phyloP scores from a whole-genome alignment of 2,329 filamentous ascomycete species.

The Didymellaceae sp. region DNA sequence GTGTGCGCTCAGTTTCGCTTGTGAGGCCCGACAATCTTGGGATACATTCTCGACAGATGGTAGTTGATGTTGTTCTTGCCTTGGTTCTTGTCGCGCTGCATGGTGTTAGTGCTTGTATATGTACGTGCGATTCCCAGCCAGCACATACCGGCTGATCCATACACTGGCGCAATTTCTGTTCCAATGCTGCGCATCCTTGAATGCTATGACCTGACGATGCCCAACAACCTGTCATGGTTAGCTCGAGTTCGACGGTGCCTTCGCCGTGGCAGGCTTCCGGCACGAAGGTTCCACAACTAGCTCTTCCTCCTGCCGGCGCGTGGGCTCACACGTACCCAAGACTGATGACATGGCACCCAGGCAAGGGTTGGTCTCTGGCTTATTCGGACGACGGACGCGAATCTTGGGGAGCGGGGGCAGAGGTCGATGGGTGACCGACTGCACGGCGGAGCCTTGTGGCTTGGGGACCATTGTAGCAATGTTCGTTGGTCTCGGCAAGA shows the following conservation, averaged over 20 bases:
- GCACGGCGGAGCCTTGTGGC: slow-evolving; percentile 40
- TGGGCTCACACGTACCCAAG: slow-evolving; percentile 59
- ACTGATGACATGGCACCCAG: slow-evolving; percentile 70
- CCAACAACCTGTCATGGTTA: slow-evolving; percentile 72
- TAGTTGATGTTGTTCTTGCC: slow-evolving; percentile 89
- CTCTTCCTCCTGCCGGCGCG: not conserved
- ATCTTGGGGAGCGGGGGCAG: slow-evolving; percentile 68
- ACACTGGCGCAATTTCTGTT: slow-evolving; percentile 67
- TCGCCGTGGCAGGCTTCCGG: not conserved
- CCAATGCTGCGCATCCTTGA: slow-evolving; percentile 66
- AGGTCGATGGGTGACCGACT: slow-evolving; percentile 53
- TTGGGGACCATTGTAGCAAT: slow-evolving; percentile 45
- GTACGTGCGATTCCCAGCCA: not conserved
- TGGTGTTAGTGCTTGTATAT: slow-evolving; percentile 10
- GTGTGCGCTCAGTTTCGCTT: slow-evolving; percentile 62
- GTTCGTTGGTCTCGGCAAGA: too few species aligned
- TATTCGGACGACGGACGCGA: slow-evolving; percentile 68
- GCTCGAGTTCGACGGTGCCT: slow-evolving; percentile 9
- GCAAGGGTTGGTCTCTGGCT: slow-evolving; percentile 68
- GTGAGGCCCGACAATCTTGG: slow-evolving; percentile 73
- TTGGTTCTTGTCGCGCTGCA: slow-evolving; percentile 61
- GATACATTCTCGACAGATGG: slow-evolving; percentile 80
- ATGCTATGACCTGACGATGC: slow-evolving; percentile 75
- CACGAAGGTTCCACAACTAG: not conserved
- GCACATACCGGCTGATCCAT: slow-evolving; percentile 80